Evolutionary conservation across 805 yeast species (phyloP).

Genomic region (Yarrowia sp.): DNA sequence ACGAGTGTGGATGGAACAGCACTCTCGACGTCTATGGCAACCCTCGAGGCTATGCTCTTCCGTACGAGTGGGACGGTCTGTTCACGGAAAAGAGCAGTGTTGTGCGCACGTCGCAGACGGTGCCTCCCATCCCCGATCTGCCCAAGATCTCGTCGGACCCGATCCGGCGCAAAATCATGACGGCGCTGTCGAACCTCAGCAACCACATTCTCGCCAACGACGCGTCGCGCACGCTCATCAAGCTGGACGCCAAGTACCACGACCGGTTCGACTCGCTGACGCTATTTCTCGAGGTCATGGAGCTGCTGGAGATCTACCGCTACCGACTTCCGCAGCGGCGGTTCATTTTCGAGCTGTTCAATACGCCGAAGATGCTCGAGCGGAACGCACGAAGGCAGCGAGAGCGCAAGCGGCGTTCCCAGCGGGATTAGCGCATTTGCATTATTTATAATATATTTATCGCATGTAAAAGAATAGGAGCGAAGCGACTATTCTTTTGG

Average conservation of each 20-base stretch:
- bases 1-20: conserved; percentile 73
- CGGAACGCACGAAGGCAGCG: conserved; percentile 40
- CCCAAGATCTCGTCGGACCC: conserved; percentile 29
- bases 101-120: background rate
- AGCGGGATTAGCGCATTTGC: conserved; percentile 1
- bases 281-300: conserved; percentile 53
- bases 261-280: conserved; percentile 54
- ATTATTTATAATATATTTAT: conserved; percentile 25
- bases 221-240: conserved; percentile 57
- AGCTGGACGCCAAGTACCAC: conserved; percentile 51
- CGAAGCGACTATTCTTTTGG: too few species aligned
- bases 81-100: background rate
- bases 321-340: conserved; percentile 62
- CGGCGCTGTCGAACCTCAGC: conserved; percentile 51
- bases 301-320: conserved; percentile 53
- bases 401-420: conserved; percentile 28
- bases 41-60: conserved; percentile 45
- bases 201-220: conserved; percentile 54
- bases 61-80: conserved; percentile 37
- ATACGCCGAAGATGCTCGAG: conserved; percentile 54
- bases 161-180: conserved; percentile 32
- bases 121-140: conserved; percentile 7
- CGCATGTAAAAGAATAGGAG: background rate
- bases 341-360: conserved; percentile 64
- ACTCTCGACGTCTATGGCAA: conserved; percentile 46